Evolutionary conservation across 2,329 filamentous ascomycete genomes (phyloP).

Genomic region (Fusarium dlaminii): DNA sequence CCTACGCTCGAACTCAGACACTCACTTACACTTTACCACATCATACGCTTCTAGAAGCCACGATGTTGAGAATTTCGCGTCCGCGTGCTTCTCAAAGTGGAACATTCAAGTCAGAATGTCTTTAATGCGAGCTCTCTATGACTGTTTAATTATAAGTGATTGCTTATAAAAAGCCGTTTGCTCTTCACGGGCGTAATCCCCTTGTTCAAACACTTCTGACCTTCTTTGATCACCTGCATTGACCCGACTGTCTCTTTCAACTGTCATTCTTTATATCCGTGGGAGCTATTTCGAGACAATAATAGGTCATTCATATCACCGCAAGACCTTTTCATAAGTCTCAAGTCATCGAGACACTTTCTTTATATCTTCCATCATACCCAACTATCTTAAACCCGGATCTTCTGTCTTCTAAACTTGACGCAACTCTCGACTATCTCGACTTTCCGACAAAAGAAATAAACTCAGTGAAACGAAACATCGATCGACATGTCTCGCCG

Average conservation of each 20-base stretch:
- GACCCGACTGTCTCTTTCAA: slow-evolving; percentile 31
- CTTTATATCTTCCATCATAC: slow-evolving; percentile 16
- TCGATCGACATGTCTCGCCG: slow-evolving; percentile 47
- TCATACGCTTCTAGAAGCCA: slow-evolving; percentile 32
- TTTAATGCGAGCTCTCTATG: neutral
- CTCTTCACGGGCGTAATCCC: neutral
- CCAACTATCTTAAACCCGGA: neutral
- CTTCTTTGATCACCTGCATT: slow-evolving; percentile 45
- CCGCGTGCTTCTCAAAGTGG: slow-evolving; percentile 23
- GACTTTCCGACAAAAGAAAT: neutral
- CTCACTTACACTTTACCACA: slow-evolving; percentile 29
- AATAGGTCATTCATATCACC: slow-evolving; percentile 33
- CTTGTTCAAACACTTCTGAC: slow-evolving; percentile 30
- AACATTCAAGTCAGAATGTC: neutral
- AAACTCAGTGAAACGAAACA: neutral
- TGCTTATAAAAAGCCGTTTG: slow-evolving; percentile 15
- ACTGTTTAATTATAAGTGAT: neutral
- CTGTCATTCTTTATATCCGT: slow-evolving; percentile 35
- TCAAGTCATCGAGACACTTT: slow-evolving; percentile 10
- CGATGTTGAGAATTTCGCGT: slow-evolving; percentile 8
- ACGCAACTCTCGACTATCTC: neutral
- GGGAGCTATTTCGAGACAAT: slow-evolving; percentile 34
- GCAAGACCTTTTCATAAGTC: neutral
- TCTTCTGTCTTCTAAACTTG: neutral
- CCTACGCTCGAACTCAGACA: slow-evolving; percentile 13